Evolutionary conservation across 2,329 filamentous ascomycete genomes (phyloP), one percentile per base, ranked within the genome.

Genomic region (Xylariomycetidae sp.): DNA sequence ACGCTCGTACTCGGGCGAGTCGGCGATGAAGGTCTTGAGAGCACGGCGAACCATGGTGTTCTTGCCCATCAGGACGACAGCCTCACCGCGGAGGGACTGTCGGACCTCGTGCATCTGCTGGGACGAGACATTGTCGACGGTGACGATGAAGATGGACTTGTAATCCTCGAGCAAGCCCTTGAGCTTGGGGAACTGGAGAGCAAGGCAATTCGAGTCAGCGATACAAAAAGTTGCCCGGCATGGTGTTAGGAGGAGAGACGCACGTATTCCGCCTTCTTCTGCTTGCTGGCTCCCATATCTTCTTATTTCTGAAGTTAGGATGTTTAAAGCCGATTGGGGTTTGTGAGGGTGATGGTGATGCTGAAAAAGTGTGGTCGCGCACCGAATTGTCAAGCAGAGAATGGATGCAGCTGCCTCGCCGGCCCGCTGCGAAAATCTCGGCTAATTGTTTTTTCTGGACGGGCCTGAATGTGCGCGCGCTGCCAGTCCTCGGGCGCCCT

Each of bases 91-190:
- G 67, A 98, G 85, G 59, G 86, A 71, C 60, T 82, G 72, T 67
- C 92, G 85, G 69, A 98, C 96, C 81, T 98, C 92, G 86, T 98
- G 92, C 93, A 98, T 98, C 82, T 98, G 93, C 82, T 98, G 92
- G 56, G 92, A 98, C 69, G 83, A 87, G 81, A 98, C 92, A 98
- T 96, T 98, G 87, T 96, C 86, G 64, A 90, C 83, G 63, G 80
- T 63, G 68, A 95, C 89, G 68, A 98, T 89, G 86, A 98, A 96
- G 75, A 96, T 85, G 62, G 85, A 90, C 68, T 79, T 80, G 84
- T 93, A 96, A 67, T 88, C 82, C 76, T 96, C 86, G 67, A 98
- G 83, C 67, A 96, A 81, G 70, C 68, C 68, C 83, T 95, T 94
- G 68, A 98, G 88, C 88, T 96, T 96, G 70, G 95, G 90, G 78